phyloP scores from a whole-genome alignment of 495 filamentous ascomycete species.

The Tetracladium marchalianum region DNA sequence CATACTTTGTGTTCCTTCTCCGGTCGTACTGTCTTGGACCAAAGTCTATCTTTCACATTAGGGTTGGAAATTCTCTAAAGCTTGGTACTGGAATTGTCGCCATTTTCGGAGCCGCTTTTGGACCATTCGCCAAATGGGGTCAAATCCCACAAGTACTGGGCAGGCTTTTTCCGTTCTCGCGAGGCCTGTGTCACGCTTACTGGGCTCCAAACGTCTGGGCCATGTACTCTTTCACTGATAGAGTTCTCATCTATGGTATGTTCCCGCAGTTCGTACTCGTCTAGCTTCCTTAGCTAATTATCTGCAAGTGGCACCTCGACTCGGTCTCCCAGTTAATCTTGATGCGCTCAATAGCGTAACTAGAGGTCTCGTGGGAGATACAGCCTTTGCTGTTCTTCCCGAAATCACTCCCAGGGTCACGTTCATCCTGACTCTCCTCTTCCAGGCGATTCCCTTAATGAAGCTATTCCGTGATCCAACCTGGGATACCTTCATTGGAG shows the following conservation, averaged over 20 bases:
- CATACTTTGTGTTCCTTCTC: constrained; percentile 89
- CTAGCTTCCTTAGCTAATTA: neutral
- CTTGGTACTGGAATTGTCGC: constrained; percentile 61
- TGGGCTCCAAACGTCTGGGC: constrained; percentile 99
- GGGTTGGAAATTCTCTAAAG: constrained; percentile 69
- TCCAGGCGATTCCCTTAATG: constrained; percentile 69
- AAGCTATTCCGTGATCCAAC: constrained; percentile 75
- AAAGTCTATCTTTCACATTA: constrained; percentile 64
- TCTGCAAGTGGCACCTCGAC: constrained; percentile 58
- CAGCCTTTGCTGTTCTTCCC: constrained; percentile 85
- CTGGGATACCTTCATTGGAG: constrained; percentile 81
- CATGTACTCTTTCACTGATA: constrained; percentile 85
- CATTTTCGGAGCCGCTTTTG: constrained; percentile 79
- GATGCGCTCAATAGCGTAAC: constrained; percentile 81
- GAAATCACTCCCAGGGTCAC: constrained; percentile 71
- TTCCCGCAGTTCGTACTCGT: constrained; percentile 2
- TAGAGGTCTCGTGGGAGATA: constrained; percentile 88
- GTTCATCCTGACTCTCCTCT: constrained; percentile 72
- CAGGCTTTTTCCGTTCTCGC: constrained; percentile 85
- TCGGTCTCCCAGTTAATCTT: constrained; percentile 61
- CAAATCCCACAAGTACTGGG: constrained; percentile 83
- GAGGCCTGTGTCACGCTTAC: constrained; percentile 92
- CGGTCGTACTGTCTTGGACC: constrained; percentile 80
- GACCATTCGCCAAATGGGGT: constrained; percentile 74
- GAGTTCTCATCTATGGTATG: constrained; percentile 70